These are phyloP conservation scores for Astrothelium macrocarpum DNA, from an alignment of 495 filamentous ascomycete genomes.

Conservation along the genomic window DNA sequence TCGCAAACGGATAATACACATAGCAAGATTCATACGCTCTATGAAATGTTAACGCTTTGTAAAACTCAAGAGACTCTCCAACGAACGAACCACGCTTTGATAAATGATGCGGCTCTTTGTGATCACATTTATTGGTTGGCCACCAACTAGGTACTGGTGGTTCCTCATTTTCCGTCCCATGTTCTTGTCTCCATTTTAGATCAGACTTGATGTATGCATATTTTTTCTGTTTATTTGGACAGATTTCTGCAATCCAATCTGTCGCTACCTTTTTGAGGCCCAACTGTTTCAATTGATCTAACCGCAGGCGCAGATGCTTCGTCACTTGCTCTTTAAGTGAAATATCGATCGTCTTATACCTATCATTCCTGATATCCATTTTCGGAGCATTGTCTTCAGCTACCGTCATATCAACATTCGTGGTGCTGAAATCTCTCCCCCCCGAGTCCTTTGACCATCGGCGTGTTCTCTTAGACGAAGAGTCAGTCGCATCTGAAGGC, in stretches of 20 bases:
- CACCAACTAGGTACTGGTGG: constrained; percentile 68
- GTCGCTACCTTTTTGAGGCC: constrained; percentile 67
- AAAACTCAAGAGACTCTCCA: too few relatives aligned
- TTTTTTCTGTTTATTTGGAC: constrained; percentile 75
- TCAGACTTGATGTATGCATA: constrained; percentile 51
- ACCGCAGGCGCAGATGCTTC: not conserved
- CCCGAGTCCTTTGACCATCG: too few relatives aligned
- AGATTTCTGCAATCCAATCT: constrained; percentile 71
- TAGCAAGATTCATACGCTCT: constrained; percentile 37
- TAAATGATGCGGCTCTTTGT: constrained; percentile 75
- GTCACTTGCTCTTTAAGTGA: not conserved
- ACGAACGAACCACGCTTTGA: not conserved
- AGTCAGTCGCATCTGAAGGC: too few relatives aligned
- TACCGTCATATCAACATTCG: too few relatives aligned
- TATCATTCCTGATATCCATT: not conserved
- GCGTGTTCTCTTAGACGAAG: too few relatives aligned
- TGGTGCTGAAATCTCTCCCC: too few relatives aligned
- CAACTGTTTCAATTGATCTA: too few relatives aligned
- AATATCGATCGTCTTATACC: too few relatives aligned
- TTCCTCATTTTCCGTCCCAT: constrained; percentile 24
- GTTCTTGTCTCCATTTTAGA: not conserved
- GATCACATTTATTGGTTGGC: constrained; percentile 52
- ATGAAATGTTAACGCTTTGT: constrained; percentile 3
- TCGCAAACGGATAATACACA: constrained; percentile 16
- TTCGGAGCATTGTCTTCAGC: too few relatives aligned